Percentiles rank a stretch among this genome's conserved stretches.
These are phyloP conservation scores for Periconia digitata DNA, from an alignment of 2,329 filamentous ascomycete species.

Conservation along the genomic window DNA sequence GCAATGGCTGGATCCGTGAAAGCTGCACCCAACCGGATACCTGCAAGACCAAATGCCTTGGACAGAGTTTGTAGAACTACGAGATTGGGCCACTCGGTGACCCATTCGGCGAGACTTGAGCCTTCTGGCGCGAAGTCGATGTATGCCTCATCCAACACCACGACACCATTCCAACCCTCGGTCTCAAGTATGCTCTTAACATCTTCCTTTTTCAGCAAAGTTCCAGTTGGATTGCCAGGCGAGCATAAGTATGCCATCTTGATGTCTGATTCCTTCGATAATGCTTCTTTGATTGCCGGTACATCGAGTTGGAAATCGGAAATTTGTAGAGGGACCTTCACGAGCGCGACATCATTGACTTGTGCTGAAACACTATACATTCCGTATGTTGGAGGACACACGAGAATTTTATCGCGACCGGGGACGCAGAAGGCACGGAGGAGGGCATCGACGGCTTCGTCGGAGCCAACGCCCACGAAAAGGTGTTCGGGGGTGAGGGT, in stretches of 20 bases:
- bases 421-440: constrained; percentile 91
- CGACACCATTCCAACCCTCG: constrained; percentile 91
- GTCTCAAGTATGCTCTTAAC: constrained; percentile 75
- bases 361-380: constrained; percentile 97
- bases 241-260: constrained; percentile 94
- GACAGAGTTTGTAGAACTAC: constrained; percentile 99
- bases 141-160: constrained; percentile 94
- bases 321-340: constrained; percentile 80
- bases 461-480: constrained; percentile 93
- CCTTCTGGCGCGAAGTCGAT: constrained; percentile 85
- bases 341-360: constrained; percentile 85
- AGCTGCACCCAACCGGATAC: constrained; percentile 84
- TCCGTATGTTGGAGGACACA: constrained; percentile 95
- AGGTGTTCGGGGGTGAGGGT: constrained; percentile 77
- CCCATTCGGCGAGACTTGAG: constrained; percentile 86
- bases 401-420: constrained; percentile 84
- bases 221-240: constrained; percentile 90
- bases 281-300: constrained; percentile 65
- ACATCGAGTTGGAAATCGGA: constrained; percentile 73
- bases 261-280: constrained; percentile 67
- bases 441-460: constrained; percentile 94
- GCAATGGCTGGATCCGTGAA: constrained; percentile 79
- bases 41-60: constrained; percentile 94
- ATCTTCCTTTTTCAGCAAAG: constrained; percentile 73
- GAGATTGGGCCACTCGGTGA: constrained; percentile 88